Conservation (phyloP, 306 rosid species). For the Rosa persica region DNA sequence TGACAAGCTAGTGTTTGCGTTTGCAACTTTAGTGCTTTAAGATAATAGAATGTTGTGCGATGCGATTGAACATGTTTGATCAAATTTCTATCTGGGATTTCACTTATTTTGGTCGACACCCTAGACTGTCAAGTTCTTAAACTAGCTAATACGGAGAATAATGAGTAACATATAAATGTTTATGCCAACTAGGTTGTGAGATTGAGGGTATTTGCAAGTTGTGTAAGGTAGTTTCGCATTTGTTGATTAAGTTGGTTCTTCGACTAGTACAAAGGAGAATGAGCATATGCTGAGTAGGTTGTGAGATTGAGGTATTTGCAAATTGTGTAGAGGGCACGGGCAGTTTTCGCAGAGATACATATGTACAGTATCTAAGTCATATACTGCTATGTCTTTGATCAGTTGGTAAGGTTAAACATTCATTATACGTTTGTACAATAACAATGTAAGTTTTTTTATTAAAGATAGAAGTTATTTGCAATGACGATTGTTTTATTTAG, state of each 20-base stretch:
- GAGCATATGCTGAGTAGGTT: background rate
- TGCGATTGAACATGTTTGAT: background rate
- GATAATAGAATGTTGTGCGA: background rate
- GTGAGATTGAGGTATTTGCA: background rate
- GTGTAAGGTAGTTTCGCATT: background rate
- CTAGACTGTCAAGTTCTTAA: background rate
- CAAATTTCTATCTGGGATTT: background rate
- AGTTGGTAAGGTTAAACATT: background rate
- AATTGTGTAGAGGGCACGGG: background rate
- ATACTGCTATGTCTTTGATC: background rate
- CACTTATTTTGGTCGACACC: background rate
- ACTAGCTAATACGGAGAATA: background rate
- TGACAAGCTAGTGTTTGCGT: background rate
- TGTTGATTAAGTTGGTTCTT: background rate
- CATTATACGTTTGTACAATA: background rate
- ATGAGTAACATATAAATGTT: background rate
- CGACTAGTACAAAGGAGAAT: background rate
- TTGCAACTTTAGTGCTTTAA: background rate
- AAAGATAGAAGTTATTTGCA: background rate
- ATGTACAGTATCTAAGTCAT: background rate
- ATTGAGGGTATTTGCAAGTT: background rate
- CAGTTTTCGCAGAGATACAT: background rate
- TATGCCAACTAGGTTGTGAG: background rate
- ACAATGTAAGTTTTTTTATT: background rate
- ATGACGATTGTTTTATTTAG: background rate